Evolutionary conservation across 2,329 filamentous ascomycete species (phyloP), one percentile per base, ranked within the genome.

Genomic region (Aspergillus terreus): DNA sequence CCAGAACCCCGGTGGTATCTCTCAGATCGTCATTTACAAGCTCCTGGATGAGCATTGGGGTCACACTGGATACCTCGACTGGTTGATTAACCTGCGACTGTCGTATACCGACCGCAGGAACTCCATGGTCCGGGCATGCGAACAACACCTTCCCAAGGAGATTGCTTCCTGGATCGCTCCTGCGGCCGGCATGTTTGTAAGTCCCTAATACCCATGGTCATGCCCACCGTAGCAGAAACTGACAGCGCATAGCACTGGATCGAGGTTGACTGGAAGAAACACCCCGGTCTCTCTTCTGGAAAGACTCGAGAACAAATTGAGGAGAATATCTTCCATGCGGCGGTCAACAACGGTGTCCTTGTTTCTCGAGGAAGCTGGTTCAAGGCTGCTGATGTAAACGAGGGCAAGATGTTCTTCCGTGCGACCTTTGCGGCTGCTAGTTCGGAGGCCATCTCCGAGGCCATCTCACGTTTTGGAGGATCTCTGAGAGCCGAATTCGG

Each of bases 1-100:
- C 43, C 94, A 99, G 67, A 90, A 89, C 15, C 91, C 94, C 0
- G 86, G 83, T 51, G 94, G 94, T 41, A 82, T 96, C 63, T 85
- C 88, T 0, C 92, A 97, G 74, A 77, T 94, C 19, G 78, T 92
- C 7, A 75, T 97, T 49, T 92, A 88, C 76, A 95, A 95, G 74
- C 78, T 99, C 19, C 78, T 99, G 2, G 94, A 99, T 58, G 90
- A 96, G 71, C 84, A 86, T 46, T 99, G 94, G 94, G 94, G 92
- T 21, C 94, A 99, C 65, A 80, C 83, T 40, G 92, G 92, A 1
- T 99, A 95, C 66, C 72, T 99, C 21, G 80, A 86, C 64, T 99
- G 94, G 94, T 75, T 99, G 57, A 88, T 94, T 67, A 81, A 90
- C 67, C 75, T 97, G 62, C 82, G 91, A 44, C 71, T 83, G 62